phyloP scores from a whole-genome alignment of 1,139 yeast genomes.

The Yamadazyma kanchanaburiensis region DNA sequence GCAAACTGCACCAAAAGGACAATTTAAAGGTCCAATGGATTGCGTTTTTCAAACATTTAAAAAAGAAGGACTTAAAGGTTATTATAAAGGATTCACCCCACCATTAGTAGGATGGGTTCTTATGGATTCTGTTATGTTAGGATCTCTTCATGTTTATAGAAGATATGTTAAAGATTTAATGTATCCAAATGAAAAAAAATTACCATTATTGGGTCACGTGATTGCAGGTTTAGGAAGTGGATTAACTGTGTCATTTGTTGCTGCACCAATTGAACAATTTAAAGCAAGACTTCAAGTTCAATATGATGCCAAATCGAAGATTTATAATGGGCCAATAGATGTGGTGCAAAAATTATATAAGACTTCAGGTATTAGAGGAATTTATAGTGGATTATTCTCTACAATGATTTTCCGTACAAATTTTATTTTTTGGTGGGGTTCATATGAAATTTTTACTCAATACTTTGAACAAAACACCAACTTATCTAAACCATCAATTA shows the following conservation, averaged over 20 bases:
- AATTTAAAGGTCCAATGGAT: conserved; percentile 80
- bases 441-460: conserved; percentile 74
- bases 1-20: conserved; percentile 71
- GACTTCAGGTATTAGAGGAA: conserved; percentile 63
- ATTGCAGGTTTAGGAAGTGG: conserved; percentile 83
- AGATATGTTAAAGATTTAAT: conserved; percentile 61
- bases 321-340: conserved; percentile 77
- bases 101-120: conserved; percentile 91
- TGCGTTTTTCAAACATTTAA: conserved; percentile 69
- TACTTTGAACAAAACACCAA: conserved; percentile 64
- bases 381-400: conserved; percentile 78
- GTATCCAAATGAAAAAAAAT: conserved; percentile 52
- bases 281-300: conserved; percentile 89
- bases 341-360: conserved; percentile 55
- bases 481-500: conserved; percentile 64
- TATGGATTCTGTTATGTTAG: conserved; percentile 89
- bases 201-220: conserved; percentile 74
- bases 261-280: conserved; percentile 89
- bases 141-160: conserved; percentile 77
- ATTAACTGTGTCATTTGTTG: conserved; percentile 87
- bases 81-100: conserved; percentile 88
- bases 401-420: conserved; percentile 87
- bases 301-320: conserved; percentile 69
- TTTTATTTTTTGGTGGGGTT: conserved; percentile 93
- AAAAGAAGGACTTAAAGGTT: conserved; percentile 73